Percentiles rank a stretch among this genome's conserved stretches.
Evolutionary conservation across 805 yeast species (phyloP).

Genomic region (Saturnispora serradocipensis): DNA sequence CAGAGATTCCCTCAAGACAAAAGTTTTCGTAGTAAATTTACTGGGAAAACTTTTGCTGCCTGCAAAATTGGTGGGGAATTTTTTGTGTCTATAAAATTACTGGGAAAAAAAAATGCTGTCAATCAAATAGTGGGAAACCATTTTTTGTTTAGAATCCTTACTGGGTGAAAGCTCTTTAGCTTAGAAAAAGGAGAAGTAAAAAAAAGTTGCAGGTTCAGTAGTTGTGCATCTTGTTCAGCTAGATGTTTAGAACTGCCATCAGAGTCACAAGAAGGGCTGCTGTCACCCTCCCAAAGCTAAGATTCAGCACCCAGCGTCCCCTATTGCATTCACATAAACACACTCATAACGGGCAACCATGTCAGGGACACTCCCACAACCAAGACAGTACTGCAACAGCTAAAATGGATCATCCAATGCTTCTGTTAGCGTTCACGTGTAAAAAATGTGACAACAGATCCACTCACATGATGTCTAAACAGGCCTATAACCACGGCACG

Average conservation of each 20-base stretch:
- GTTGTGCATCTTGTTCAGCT: background rate
- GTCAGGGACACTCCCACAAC: conserved; percentile 11
- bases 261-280: background rate
- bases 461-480: conserved; percentile 84
- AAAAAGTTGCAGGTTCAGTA: background rate
- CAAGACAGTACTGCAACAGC: background rate
- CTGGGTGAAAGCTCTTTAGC: background rate
- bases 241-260: background rate
- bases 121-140: background rate
- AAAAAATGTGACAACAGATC: conserved; percentile 79
- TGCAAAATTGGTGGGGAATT: background rate
- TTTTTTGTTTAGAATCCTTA: background rate
- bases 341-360: conserved; percentile 11
- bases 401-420: conserved; percentile 62
- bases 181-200: background rate
- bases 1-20: no score
- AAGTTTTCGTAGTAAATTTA: background rate
- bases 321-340: conserved; percentile 6
- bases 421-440: conserved; percentile 88
- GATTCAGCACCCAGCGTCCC: background rate
- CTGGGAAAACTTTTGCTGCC: background rate
- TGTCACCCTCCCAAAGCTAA: background rate
- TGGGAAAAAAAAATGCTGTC: no score
- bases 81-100: background rate
- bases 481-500: conserved; percentile 80